Percentiles rank a stretch among this genome's conserved stretches.
These are phyloP conservation scores for Lagerstroemia speciosa DNA, from an alignment of 345 rosid genomes.

Conservation along the genomic window DNA sequence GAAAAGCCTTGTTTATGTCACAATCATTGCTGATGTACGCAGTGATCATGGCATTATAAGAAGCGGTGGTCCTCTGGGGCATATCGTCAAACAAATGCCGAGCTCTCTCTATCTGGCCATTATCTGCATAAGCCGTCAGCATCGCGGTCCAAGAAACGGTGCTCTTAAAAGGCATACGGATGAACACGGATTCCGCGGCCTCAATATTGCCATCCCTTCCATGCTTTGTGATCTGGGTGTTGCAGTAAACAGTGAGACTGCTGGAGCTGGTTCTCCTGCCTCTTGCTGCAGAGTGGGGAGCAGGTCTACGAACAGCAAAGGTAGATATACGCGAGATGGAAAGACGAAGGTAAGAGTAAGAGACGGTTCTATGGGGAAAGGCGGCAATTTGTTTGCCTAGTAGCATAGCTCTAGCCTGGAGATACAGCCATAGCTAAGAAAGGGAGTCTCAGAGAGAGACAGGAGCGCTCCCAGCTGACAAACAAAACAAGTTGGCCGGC, in stretches of 20 bases:
- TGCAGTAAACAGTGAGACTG: slow-evolving; percentile 39
- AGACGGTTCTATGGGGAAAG: not conserved
- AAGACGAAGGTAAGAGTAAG: not conserved
- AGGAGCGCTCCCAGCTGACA: too few relatives aligned
- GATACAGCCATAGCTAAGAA: too few relatives aligned
- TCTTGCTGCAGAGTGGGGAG: not conserved
- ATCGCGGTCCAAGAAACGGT: slow-evolving; percentile 70
- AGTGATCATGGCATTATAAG: slow-evolving; percentile 77
- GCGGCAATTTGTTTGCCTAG: not conserved
- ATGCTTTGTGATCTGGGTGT: slow-evolving; percentile 51
- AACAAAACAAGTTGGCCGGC: too few relatives aligned
- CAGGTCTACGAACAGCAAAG: not conserved
- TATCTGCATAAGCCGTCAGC: slow-evolving; percentile 51
- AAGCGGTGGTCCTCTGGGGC: slow-evolving; percentile 46
- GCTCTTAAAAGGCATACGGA: slow-evolving; percentile 43
- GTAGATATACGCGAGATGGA: not conserved
- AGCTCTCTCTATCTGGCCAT: slow-evolving; percentile 47
- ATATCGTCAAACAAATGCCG: slow-evolving; percentile 57
- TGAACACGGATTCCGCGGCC: slow-evolving; percentile 54
- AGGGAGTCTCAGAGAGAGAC: too few relatives aligned
- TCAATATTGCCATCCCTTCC: slow-evolving; percentile 44
- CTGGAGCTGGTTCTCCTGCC: slow-evolving; percentile 6
- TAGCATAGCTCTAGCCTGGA: not conserved
- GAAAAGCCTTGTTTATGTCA: slow-evolving; percentile 29
- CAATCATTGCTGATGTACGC: slow-evolving; percentile 43